Percentiles rank a stretch among this genome's conserved stretches.
Evolutionary conservation across 345 rosid species (phyloP).

Genomic region (Diplotaxis tenuifolia): DNA sequence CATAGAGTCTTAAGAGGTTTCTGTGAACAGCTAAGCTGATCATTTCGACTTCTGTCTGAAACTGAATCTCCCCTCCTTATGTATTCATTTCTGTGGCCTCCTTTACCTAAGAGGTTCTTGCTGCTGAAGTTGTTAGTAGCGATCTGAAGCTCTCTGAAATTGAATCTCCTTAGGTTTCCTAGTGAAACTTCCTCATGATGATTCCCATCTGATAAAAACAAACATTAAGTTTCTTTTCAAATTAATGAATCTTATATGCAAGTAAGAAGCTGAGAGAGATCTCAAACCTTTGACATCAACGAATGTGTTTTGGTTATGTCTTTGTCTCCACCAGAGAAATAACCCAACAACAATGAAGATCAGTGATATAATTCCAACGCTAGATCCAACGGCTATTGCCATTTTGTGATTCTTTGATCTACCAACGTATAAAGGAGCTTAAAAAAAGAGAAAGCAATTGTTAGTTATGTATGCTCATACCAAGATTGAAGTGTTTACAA

Average conservation of each 20-base stretch:
- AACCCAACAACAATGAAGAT: conserved; percentile 68
- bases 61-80: conserved; percentile 44
- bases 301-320: conserved; percentile 59
- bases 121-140: conserved; percentile 41
- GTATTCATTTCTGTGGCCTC: conserved; percentile 44
- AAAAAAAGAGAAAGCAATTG: neutral
- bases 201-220: conserved; percentile 31
- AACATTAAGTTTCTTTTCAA: neutral
- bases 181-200: conserved; percentile 43
- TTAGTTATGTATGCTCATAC: neutral
- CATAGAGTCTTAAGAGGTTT: conserved; percentile 40
- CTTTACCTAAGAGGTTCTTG: conserved; percentile 41
- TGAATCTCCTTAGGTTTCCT: conserved; percentile 40
- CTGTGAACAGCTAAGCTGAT: conserved; percentile 44
- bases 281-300: conserved; percentile 75
- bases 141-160: conserved; percentile 40
- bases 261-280: conserved; percentile 23
- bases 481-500: neutral
- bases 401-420: conserved; percentile 60
- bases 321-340: conserved; percentile 82
- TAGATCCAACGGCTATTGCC: conserved; percentile 72
- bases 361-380: conserved; percentile 61
- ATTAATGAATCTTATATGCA: neutral
- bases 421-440: conserved; percentile 44
- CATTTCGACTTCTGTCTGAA: conserved; percentile 45